A percentile compares a stretch with the other conserved stretches of the same genome.
phyloP scores from a whole-genome alignment of 2,329 filamentous ascomycete species.

The Cercospora zeina region DNA sequence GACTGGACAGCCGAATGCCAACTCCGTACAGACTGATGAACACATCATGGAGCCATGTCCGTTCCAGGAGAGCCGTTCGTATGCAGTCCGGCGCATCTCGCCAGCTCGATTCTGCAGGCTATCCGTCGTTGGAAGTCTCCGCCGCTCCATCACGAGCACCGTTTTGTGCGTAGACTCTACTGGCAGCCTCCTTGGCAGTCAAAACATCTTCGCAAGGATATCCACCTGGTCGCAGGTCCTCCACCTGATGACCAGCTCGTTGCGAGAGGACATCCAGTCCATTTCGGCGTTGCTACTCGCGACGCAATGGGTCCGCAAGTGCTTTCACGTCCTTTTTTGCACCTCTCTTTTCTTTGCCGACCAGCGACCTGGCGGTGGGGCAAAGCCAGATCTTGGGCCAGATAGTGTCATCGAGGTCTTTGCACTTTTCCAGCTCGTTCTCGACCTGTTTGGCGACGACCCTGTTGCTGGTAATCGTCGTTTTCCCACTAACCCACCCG shows the following conservation, averaged over 20 bases:
- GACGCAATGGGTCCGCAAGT: slow-evolving; percentile 36
- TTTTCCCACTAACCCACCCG: slow-evolving; percentile 64
- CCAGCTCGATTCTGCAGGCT: not conserved
- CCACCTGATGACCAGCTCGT: slow-evolving; percentile 33
- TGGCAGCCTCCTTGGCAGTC: slow-evolving; percentile 21
- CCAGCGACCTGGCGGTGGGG: slow-evolving; percentile 64
- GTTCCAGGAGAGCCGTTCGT: not conserved
- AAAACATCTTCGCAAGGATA: slow-evolving; percentile 30
- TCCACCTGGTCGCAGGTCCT: slow-evolving; percentile 36
- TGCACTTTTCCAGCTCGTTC: slow-evolving; percentile 55
- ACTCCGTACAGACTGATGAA: not conserved
- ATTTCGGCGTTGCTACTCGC: slow-evolving; percentile 38
- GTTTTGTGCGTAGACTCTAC: not conserved
- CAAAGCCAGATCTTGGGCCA: slow-evolving; percentile 67
- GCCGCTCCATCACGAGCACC: not conserved
- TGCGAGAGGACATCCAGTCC: slow-evolving; percentile 36
- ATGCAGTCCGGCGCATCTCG: not conserved
- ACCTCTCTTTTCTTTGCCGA: slow-evolving; percentile 62
- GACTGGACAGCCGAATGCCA: not conserved
- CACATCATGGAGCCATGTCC: not conserved
- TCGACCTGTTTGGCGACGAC: slow-evolving; percentile 68
- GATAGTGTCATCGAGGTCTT: slow-evolving; percentile 50
- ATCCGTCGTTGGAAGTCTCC: not conserved
- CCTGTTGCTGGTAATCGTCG: slow-evolving; percentile 71
- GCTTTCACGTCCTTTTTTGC: slow-evolving; percentile 34